phyloP scores from a whole-genome alignment of 73 alveolate genomes.

The Paraurostyla sp. region DNA sequence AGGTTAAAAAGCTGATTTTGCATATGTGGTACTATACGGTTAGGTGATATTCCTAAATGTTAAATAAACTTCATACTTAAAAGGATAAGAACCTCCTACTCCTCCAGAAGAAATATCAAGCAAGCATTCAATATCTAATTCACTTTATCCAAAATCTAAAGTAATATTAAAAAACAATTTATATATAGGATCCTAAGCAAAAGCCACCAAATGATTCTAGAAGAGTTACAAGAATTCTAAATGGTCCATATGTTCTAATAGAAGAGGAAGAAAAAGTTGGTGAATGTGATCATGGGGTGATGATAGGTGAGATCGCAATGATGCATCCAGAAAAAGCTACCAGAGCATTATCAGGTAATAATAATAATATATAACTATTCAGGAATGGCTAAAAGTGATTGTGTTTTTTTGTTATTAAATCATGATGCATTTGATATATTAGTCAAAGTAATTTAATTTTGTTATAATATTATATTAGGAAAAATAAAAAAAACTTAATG shows the following conservation, averaged over 20 bases:
- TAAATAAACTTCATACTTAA: not conserved
- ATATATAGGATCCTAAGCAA: not conserved
- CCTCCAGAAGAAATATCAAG: not conserved
- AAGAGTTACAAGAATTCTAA: not conserved
- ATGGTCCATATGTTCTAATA: not conserved
- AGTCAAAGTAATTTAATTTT: no score
- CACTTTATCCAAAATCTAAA: not conserved
- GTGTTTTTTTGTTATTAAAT: conserved; percentile 18
- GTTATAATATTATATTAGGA: no score
- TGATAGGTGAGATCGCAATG: conserved; percentile 55
- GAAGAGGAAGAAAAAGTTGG: conserved; percentile 20
- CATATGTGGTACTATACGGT: conserved; percentile 28
- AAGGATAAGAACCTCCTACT: conserved; percentile 7
- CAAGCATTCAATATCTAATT: no score
- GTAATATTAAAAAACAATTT: not conserved
- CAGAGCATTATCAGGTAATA: conserved; percentile 44
- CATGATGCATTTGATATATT: conserved; percentile 47
- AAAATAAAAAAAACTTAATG: conserved; percentile 14
- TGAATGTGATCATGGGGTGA: not conserved
- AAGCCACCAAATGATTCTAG: not conserved
- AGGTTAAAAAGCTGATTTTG: conserved; percentile 44
- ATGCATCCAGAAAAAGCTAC: conserved; percentile 47
- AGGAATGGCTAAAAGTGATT: conserved; percentile 37
- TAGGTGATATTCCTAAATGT: conserved; percentile 8
- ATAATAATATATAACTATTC: not conserved